A percentile compares a stretch with the other conserved stretches of the same genome.
These are phyloP conservation scores for Lagenaria siceraria DNA, from an alignment of 306 rosid genomes.

Conservation along the genomic window DNA sequence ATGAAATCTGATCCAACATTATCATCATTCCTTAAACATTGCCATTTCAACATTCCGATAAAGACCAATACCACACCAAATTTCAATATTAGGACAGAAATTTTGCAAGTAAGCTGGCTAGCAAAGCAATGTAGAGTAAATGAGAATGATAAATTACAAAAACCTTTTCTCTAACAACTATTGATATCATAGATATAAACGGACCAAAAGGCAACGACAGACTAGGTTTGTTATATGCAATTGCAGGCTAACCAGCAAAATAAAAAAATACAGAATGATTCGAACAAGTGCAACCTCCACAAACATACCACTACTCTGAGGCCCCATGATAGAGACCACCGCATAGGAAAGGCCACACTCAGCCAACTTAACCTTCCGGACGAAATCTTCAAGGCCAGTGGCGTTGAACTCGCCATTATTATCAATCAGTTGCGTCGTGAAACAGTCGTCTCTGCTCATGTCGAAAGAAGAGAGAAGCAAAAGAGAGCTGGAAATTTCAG, in stretches of 20 bases:
- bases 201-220: background rate
- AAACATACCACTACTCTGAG: conserved; percentile 76
- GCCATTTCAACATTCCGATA: background rate
- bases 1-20: background rate
- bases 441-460: conserved; percentile 24
- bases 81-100: background rate
- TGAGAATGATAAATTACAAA: background rate
- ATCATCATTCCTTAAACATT: background rate
- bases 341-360: conserved; percentile 74
- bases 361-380: conserved; percentile 25
- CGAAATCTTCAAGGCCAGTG: conserved; percentile 48
- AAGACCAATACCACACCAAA: background rate
- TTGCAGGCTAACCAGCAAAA: too few species aligned
- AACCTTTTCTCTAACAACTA: background rate
- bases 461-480: background rate
- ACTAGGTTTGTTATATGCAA: background rate
- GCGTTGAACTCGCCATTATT: conserved; percentile 58
- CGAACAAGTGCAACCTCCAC: background rate
- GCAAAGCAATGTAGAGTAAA: background rate
- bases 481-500: background rate
- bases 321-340: conserved; percentile 91
- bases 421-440: conserved; percentile 63
- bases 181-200: background rate
- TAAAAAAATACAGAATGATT: too few species aligned
- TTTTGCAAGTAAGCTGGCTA: background rate